Conservation (phyloP, 345 rosid genomes). For the Salix purpurea region DNA sequence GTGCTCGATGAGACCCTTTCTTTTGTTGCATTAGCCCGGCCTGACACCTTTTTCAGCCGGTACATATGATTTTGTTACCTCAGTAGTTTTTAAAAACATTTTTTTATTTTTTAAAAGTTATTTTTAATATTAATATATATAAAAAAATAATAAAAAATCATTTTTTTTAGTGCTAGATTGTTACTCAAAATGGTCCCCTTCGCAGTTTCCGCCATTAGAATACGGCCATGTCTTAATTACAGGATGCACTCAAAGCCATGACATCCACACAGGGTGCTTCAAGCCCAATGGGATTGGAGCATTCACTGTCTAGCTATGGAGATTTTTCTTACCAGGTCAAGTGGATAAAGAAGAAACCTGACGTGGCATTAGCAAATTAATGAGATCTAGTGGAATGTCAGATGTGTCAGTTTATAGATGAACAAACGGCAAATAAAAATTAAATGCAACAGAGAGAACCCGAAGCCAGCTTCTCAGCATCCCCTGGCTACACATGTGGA, state of each 20-base stretch:
- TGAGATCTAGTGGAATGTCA: constrained; percentile 50
- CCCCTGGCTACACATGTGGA: not conserved
- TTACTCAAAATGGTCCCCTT: not conserved
- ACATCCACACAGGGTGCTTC: not conserved
- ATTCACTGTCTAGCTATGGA: not conserved
- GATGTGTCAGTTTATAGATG: constrained; percentile 27
- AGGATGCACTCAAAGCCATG: constrained; percentile 16
- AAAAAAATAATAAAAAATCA: no score
- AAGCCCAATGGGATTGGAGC: not conserved
- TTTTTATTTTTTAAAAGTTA: no score
- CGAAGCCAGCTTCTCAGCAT: constrained; percentile 13
- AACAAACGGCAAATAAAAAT: constrained; percentile 7
- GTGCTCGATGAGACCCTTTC: constrained; percentile 32
- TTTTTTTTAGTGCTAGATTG: no score
- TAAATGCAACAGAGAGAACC: constrained; percentile 14
- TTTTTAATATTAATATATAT: no score
- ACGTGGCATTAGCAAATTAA: constrained; percentile 13
- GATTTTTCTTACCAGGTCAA: not conserved
- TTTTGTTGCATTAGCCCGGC: constrained; percentile 13
- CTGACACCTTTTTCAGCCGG: constrained; percentile 18
- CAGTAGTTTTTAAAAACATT: no score
- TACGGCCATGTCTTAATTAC: constrained; percentile 1
- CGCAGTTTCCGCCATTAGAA: constrained; percentile 8
- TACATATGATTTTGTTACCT: no score
- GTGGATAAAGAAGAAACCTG: not conserved